Evolutionary conservation across 306 rosid genomes (phyloP).

Genomic region (Casuarina cunninghamiana): DNA sequence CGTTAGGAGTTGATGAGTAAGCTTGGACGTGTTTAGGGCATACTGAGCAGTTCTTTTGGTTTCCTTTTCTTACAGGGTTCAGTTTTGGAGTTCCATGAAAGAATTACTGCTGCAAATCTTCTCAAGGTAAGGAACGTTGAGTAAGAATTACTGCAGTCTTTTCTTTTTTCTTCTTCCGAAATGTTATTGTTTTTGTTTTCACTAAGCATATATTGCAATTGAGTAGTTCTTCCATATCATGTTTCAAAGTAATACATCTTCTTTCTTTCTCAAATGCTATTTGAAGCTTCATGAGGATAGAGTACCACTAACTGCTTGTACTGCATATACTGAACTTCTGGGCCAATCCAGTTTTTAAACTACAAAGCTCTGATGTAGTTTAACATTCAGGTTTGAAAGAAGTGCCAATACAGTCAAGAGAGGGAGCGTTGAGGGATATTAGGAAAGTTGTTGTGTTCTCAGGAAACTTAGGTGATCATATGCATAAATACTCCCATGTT

Average conservation of each 20-base stretch:
- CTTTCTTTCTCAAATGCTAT: not conserved
- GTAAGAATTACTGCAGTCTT: not conserved
- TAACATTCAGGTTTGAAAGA: not conserved
- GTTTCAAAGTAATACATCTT: not conserved
- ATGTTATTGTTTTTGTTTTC: not conserved
- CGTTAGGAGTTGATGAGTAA: slow-evolving; percentile 4
- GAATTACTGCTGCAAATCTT: slow-evolving; percentile 74
- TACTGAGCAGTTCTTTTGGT: slow-evolving; percentile 12
- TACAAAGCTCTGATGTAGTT: not conserved
- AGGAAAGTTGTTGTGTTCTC: not conserved
- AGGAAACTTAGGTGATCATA: not conserved
- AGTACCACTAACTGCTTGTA: not conserved
- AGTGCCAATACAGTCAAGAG: not conserved
- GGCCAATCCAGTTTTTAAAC: slow-evolving; percentile 17
- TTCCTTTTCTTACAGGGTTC: slow-evolving; percentile 54
- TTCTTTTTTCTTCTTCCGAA: not conserved
- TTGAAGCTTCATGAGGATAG: not conserved
- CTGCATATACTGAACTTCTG: not conserved
- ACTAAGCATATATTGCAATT: slow-evolving; percentile 4
- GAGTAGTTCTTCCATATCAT: not conserved
- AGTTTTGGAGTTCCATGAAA: slow-evolving; percentile 41
- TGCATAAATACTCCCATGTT: not conserved
- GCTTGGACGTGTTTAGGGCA: not conserved
- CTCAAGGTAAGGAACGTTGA: slow-evolving; percentile 68
- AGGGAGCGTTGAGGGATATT: not conserved